Conservation (phyloP, 306 rosid species). For the Canavalia ensiformis region DNA sequence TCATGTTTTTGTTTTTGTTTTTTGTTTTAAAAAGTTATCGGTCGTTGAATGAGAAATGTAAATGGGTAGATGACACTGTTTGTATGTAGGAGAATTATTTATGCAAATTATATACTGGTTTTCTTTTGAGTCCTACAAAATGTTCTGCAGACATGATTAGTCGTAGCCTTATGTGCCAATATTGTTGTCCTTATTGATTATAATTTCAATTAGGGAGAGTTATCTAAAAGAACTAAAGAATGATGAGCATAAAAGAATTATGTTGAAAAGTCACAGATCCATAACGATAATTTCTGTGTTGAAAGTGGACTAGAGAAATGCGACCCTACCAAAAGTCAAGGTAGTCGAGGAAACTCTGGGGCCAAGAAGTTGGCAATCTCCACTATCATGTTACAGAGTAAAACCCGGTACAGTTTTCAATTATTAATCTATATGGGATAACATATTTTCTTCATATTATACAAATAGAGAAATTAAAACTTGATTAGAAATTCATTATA, state of each 20-base stretch:
- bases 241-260: neutral
- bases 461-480: neutral
- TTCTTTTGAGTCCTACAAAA: neutral
- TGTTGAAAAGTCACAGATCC: conserved; percentile 7
- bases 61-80: too few species aligned
- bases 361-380: neutral
- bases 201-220: neutral
- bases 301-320: neutral
- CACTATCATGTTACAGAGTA: neutral
- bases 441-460: neutral
- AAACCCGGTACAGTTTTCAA: neutral
- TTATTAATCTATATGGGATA: neutral
- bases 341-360: neutral
- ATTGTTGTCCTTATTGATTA: neutral
- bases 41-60: too few species aligned
- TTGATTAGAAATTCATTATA: too few species aligned
- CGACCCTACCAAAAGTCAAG: neutral
- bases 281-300: neutral
- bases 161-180: neutral
- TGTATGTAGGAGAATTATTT: too few species aligned
- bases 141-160: neutral
- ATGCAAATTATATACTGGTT: too few species aligned
- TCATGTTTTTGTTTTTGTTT: too few species aligned
- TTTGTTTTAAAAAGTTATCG: too few species aligned
- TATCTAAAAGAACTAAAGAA: neutral